Conservation (phyloP, 2,329 filamentous ascomycete species). For the Fusarium sp. region DNA sequence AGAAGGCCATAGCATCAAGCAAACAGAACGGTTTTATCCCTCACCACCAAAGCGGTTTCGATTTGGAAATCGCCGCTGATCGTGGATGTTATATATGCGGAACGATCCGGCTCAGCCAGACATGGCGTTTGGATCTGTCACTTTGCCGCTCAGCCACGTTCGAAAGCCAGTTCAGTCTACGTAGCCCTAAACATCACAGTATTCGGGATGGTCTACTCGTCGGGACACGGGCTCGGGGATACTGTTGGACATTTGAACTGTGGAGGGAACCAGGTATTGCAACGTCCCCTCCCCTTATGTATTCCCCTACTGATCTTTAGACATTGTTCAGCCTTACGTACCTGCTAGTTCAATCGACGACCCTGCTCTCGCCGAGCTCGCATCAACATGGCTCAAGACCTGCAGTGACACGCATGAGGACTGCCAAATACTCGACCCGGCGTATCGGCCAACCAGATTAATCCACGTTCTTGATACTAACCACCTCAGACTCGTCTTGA, state of each 20-base stretch:
- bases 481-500: neutral
- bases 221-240: neutral
- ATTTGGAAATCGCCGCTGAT: neutral
- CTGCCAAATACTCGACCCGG: neutral
- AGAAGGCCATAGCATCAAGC: neutral
- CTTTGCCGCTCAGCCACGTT: neutral
- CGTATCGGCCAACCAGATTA: neutral
- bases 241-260: neutral
- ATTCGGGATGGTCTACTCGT: neutral
- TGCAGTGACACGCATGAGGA: neutral
- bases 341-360: neutral
- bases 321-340: neutral
- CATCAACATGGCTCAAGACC: neutral
- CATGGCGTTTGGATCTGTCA: neutral
- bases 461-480: neutral
- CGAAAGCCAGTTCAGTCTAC: neutral
- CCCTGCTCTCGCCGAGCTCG: neutral
- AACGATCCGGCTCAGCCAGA: neutral
- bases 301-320: neutral
- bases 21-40: neutral
- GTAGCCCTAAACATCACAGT: neutral
- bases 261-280: neutral
- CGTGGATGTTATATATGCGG: neutral
- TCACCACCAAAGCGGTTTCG: neutral
- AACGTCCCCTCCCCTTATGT: neutral